Conservation (phyloP, 257 asterid genomes). For the Solanum sejunctum region DNA sequence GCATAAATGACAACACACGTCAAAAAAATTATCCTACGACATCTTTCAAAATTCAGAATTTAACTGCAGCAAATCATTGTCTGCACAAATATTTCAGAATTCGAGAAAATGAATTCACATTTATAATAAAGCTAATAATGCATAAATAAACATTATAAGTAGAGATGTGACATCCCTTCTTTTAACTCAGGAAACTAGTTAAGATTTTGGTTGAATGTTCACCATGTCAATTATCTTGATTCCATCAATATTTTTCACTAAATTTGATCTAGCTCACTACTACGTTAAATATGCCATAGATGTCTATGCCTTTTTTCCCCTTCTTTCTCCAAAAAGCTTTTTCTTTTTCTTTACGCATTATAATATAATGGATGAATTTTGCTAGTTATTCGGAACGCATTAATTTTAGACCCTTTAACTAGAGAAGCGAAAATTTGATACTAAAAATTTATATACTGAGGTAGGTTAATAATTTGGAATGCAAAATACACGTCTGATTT, state of each 20-base stretch:
- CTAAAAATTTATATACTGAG: neutral
- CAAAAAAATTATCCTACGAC: neutral
- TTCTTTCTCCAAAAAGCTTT: neutral
- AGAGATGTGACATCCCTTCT: neutral
- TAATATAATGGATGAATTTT: neutral
- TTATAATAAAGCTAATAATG: neutral
- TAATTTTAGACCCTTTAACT: neutral
- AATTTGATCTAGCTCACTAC: neutral
- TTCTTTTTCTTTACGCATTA: neutral
- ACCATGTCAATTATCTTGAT: neutral
- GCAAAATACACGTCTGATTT: neutral
- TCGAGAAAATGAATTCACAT: neutral
- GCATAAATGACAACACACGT: neutral
- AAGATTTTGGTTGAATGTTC: neutral
- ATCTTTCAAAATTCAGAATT: neutral
- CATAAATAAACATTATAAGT: neutral
- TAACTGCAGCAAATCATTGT: neutral
- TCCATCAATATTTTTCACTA: neutral
- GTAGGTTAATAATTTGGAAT: neutral
- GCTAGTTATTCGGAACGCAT: neutral
- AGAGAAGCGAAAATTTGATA: neutral
- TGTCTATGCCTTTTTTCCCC: neutral
- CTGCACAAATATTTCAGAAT: neutral
- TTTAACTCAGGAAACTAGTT: neutral
- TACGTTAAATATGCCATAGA: neutral